phyloP scores from a whole-genome alignment of 2,329 filamentous ascomycete species.

The Arthrinium puccinioides region DNA sequence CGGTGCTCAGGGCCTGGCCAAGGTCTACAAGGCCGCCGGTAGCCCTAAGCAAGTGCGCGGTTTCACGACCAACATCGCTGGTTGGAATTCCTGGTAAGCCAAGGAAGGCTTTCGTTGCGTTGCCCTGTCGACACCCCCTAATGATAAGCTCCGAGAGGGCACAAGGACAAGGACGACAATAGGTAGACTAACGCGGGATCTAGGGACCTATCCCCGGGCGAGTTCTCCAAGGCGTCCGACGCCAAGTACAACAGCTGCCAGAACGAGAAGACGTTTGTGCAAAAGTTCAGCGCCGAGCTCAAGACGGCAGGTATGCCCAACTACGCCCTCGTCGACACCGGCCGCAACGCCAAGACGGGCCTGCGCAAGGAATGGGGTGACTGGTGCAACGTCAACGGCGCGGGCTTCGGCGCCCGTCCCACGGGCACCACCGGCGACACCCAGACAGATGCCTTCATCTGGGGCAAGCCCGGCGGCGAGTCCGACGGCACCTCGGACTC shows the following conservation, averaged over 20 bases:
- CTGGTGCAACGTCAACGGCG: constrained; percentile 50
- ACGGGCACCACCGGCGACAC: constrained; percentile 44
- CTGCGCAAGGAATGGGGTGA: constrained; percentile 42
- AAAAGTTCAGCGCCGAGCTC: constrained; percentile 59
- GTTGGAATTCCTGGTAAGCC: constrained; percentile 45
- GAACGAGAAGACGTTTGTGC: constrained; percentile 47
- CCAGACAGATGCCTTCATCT: constrained; percentile 49
- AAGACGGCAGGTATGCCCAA: constrained; percentile 32
- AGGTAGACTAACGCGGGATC: constrained; percentile 5
- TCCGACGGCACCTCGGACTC: constrained; percentile 30
- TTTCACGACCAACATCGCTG: constrained; percentile 46
- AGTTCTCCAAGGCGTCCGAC: constrained; percentile 25
- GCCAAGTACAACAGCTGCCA: constrained; percentile 35
- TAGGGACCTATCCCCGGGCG: constrained; percentile 21
- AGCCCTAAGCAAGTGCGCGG: constrained; percentile 41
- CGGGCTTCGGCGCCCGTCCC: constrained; percentile 47
- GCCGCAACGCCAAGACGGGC: constrained; percentile 29
- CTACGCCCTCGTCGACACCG: constrained; percentile 12
- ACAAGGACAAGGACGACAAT: too few species aligned
- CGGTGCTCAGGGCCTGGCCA: constrained; percentile 41
- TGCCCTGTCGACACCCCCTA: background rate
- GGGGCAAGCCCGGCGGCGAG: constrained; percentile 48
- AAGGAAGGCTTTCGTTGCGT: too few species aligned
- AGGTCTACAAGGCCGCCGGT: constrained; percentile 44
- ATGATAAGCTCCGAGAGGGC: too few species aligned